Evolutionary conservation across 305 asterid species (phyloP).

Genomic region (Rubia balearica): DNA sequence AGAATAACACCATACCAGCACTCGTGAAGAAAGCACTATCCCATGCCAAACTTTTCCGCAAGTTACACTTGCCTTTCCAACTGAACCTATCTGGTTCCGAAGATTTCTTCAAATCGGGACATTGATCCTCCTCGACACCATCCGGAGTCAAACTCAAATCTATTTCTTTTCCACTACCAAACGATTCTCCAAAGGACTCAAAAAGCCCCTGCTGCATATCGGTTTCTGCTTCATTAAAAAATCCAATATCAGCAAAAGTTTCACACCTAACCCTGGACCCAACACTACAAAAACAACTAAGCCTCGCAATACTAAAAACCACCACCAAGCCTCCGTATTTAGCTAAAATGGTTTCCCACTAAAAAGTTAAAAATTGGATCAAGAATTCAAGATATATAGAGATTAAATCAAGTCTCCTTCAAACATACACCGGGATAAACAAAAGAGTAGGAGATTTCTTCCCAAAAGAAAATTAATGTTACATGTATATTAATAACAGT

Average conservation of each 20-base stretch:
- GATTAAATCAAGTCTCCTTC: neutral
- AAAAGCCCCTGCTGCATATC: conserved; percentile 16
- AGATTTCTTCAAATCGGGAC: conserved; percentile 48
- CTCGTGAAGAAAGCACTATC: conserved; percentile 89
- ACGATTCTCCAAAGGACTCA: conserved; percentile 26
- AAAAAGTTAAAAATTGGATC: neutral
- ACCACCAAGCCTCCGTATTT: neutral
- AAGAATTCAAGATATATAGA: neutral
- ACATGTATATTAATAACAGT: neutral
- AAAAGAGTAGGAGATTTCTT: neutral
- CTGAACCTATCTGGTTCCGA: conserved; percentile 41
- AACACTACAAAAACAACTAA: neutral
- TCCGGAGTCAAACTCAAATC: conserved; percentile 15
- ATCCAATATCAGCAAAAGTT: neutral
- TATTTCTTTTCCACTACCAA: conserved; percentile 27
- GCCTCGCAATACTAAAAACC: too few species aligned
- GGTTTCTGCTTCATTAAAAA: conserved; percentile 24
- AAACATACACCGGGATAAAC: neutral
- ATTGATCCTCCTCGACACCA: conserved; percentile 24
- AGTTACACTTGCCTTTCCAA: conserved; percentile 57
- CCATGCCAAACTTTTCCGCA: conserved; percentile 99
- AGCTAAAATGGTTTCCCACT: neutral
- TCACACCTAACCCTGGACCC: neutral
- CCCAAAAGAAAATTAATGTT: neutral
- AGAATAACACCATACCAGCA: conserved; percentile 50